Evolutionary conservation across 192 early-diverging fungal genomes (phyloP).

Genomic region (Backusella psychrophila): DNA sequence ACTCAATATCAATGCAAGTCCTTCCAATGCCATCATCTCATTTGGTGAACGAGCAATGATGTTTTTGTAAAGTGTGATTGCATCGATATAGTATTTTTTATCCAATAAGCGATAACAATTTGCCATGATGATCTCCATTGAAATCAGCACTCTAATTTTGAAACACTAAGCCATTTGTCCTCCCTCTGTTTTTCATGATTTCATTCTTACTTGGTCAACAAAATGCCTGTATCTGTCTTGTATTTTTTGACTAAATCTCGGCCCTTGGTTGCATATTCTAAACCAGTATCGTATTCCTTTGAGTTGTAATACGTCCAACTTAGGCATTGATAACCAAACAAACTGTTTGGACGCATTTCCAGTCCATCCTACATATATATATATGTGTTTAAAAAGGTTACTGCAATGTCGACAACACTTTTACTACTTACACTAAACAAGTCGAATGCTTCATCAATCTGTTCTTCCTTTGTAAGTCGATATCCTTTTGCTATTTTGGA

Average conservation of each 20-base stretch:
- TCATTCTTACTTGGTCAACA: slow-evolving; percentile 35
- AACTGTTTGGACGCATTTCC: slow-evolving; percentile 30
- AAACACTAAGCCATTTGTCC: background rate
- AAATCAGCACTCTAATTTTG: slow-evolving; percentile 38
- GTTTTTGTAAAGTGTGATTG: slow-evolving; percentile 51
- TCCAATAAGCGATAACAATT: slow-evolving; percentile 59
- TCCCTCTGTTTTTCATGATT: too few species aligned
- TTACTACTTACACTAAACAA: slow-evolving; percentile 30
- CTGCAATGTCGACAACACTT: background rate
- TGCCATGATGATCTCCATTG: slow-evolving; percentile 59
- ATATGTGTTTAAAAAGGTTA: slow-evolving; percentile 11
- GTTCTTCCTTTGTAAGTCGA: slow-evolving; percentile 33
- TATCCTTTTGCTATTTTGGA: slow-evolving; percentile 48
- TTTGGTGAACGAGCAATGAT: slow-evolving; percentile 44
- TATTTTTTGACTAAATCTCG: slow-evolving; percentile 35
- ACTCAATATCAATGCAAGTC: slow-evolving; percentile 55
- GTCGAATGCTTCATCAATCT: slow-evolving; percentile 32
- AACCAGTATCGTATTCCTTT: slow-evolving; percentile 48
- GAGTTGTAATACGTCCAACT: slow-evolving; percentile 48
- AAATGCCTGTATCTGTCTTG: slow-evolving; percentile 23
- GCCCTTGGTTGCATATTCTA: slow-evolving; percentile 50
- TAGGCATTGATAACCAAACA: slow-evolving; percentile 48
- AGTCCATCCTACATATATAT: slow-evolving; percentile 41
- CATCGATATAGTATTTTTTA: slow-evolving; percentile 50
- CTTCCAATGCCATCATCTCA: slow-evolving; percentile 48